Base-by-base conservation (phyloP, 2,329 filamentous ascomycete species). In the Ceratocystis variospora region DNA sequence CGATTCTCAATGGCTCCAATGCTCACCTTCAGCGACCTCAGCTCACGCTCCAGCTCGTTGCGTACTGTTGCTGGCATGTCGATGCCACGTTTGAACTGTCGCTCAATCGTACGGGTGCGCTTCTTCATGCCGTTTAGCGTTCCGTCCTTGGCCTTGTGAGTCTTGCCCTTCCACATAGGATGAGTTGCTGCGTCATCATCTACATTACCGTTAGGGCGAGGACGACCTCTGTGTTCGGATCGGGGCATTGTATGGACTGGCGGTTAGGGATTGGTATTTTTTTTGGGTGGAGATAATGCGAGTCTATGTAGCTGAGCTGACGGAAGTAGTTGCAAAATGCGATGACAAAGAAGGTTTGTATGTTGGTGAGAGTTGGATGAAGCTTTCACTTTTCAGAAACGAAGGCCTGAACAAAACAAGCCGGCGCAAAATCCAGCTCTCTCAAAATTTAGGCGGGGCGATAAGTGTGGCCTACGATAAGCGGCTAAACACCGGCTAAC, bases 31-130 rank as follows among this genome's bases (percentile, higher is more conserved):
- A 86, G 86, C 3, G 85, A 81, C 61, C 81, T 81, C 69, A 93
- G 76, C 72, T 90, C 89, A 66, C 88, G 81, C 75, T 92, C 87
- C 68, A 89, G 80, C 31, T 90, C 86, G 55, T 84, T 79, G 66
- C 84, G 80, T 8, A 88, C 81, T 71, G 87, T 81, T 37, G 87
- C 86, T 0, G 88, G 87, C 63, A 92, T 79, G 64, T 84, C 81
- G 62, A 82, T 76, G 12, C 81, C 79, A 68, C 81, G 79, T 61
- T 82, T 79, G 44, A 93, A 79, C 8, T 85, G 80, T 63, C 89
- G 81, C 71, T 84, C 82, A 66, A 92, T 83, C 64, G 86, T 85
- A 65, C 89, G 81, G 67, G 85, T 84, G 59, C 87, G 83, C 75
- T 88, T 88, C 76, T 88, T 91, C 63, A 88, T 79, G 71, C 82